Conservation (phyloP, 495 filamentous ascomycete species). For the Hypoxylon lienhwacheense region DNA sequence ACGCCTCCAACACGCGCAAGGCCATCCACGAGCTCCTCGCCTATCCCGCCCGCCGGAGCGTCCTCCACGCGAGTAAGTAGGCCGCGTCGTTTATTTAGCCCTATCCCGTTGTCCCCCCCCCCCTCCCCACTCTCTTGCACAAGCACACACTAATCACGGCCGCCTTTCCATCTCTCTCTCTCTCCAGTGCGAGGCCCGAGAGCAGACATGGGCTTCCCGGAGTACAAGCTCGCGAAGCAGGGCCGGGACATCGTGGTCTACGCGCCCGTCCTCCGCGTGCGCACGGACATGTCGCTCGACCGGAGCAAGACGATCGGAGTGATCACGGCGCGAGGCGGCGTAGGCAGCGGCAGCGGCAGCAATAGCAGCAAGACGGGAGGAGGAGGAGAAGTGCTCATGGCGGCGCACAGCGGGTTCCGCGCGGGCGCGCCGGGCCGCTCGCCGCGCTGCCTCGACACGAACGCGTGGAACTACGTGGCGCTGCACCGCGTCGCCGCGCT, state of each 20-base stretch:
- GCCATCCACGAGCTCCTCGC: conserved; percentile 9
- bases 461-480: conserved; percentile 25
- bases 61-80: conserved; percentile 11
- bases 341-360: no score
- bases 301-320: conserved; percentile 34
- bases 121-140: not conserved
- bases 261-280: conserved; percentile 18
- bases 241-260: conserved; percentile 25
- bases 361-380: conserved; percentile 19
- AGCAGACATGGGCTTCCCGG: conserved; percentile 24
- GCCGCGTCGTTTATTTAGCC: not conserved
- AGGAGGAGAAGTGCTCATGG: conserved; percentile 17
- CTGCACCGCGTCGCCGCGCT: conserved; percentile 18
- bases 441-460: conserved; percentile 22
- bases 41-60: conserved; percentile 20
- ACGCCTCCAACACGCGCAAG: conserved; percentile 9
- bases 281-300: conserved; percentile 20
- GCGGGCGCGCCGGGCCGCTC: conserved; percentile 1
- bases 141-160: not conserved
- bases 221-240: conserved; percentile 26
- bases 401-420: conserved; percentile 23
- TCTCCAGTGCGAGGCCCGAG: conserved; percentile 13
- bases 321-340: conserved; percentile 16
- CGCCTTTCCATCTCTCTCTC: not conserved
- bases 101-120: not conserved